Conservation (phyloP, 75 land plant genomes). For the Sequoiadendron giganteum region DNA sequence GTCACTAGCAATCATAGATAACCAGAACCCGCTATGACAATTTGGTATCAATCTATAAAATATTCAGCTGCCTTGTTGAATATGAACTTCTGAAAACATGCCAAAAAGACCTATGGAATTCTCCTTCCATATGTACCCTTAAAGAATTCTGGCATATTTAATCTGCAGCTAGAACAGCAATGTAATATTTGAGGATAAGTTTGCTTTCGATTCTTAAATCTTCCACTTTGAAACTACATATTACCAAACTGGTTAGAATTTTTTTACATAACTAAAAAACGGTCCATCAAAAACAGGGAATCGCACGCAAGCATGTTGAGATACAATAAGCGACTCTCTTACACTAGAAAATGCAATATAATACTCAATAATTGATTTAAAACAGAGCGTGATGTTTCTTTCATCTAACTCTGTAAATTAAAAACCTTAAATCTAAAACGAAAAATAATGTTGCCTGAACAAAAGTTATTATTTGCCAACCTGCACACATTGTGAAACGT, state of each 20-base stretch:
- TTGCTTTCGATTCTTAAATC: too few relatives aligned
- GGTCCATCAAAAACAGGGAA: not conserved
- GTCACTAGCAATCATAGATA: not conserved
- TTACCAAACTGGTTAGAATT: not conserved
- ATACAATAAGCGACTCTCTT: not conserved
- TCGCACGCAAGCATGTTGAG: not conserved
- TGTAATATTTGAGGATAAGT: not conserved
- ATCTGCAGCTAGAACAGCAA: slow-evolving; percentile 2
- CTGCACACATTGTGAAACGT: not conserved
- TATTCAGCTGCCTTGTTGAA: not conserved
- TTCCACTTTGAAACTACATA: not conserved
- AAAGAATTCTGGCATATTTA: not conserved
- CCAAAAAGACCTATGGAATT: not conserved
- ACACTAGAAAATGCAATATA: not conserved
- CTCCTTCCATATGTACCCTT: not conserved
- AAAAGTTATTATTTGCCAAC: not conserved
- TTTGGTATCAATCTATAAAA: not conserved
- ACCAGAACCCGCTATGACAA: not conserved
- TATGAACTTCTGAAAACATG: not conserved
- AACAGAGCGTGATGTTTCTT: not conserved
- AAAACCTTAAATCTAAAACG: not conserved
- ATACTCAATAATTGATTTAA: not conserved
- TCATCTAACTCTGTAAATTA: not conserved
- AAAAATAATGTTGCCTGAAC: not conserved
- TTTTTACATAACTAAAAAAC: not conserved